Evolutionary conservation across 805 yeast genomes (phyloP).

Genomic region (Clavispora carvajalis): DNA sequence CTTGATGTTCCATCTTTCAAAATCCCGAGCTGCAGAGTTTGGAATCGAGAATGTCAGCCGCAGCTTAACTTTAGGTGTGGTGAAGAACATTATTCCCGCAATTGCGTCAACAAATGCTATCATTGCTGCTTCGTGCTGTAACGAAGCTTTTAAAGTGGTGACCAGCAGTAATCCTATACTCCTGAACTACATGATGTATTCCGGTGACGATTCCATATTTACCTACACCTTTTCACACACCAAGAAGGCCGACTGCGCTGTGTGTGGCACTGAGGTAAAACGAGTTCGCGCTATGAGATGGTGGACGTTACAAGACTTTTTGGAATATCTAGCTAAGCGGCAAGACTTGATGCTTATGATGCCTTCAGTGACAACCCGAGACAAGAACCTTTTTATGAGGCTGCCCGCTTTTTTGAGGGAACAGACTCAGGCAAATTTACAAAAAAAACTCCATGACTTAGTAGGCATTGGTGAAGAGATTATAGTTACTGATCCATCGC

Average conservation of each 20-base stretch:
- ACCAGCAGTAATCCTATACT: conserved; percentile 63
- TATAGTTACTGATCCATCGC: conserved; percentile 46
- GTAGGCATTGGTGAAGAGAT: conserved; percentile 44
- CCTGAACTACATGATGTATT: conserved; percentile 79
- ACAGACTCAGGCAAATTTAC: conserved; percentile 42
- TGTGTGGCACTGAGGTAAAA: conserved; percentile 55
- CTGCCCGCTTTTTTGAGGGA: conserved; percentile 44
- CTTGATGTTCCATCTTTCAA: conserved; percentile 54
- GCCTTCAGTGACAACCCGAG: conserved; percentile 44
- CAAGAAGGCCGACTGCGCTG: conserved; percentile 60
- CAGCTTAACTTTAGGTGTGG: conserved; percentile 74
- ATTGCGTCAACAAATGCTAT: conserved; percentile 92
- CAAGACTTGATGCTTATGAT: conserved; percentile 28
- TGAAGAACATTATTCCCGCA: conserved; percentile 88
- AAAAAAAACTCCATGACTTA: conserved; percentile 27
- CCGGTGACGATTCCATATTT: conserved; percentile 77
- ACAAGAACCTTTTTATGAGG: conserved; percentile 39
- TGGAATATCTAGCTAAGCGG: conserved; percentile 32
- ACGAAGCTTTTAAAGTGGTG: conserved; percentile 76
- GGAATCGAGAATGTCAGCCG: conserved; percentile 73
- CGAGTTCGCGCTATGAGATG: conserved; percentile 20
- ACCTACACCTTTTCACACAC: conserved; percentile 67
- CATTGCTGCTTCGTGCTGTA: conserved; percentile 83
- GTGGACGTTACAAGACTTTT: conserved; percentile 28
- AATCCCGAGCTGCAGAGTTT: conserved; percentile 55